A percentile compares a stretch with the other conserved stretches of the same genome.
Conservation (phyloP, 352 stramenopile genomes). For the Thalassiosira delicatula region DNA sequence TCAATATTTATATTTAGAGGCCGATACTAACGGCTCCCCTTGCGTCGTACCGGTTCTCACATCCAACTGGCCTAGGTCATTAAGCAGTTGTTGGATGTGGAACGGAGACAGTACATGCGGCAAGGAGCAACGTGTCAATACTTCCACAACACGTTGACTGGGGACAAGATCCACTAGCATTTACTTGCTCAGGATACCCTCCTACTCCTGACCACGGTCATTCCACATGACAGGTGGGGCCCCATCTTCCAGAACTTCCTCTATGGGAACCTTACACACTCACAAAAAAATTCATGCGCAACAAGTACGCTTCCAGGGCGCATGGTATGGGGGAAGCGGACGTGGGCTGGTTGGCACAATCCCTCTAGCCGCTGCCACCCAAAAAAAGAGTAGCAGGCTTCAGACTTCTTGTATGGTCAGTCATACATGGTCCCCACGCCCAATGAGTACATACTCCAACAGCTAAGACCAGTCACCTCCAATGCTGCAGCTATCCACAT, state of each 20-base stretch:
- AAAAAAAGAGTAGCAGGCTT: not conserved
- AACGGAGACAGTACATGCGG: not conserved
- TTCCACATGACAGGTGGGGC: not conserved
- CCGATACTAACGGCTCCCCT: too few species aligned
- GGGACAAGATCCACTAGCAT: not conserved
- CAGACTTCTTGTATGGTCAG: slow-evolving; percentile 27
- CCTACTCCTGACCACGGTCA: not conserved
- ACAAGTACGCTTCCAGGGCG: not conserved
- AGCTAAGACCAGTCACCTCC: slow-evolving; percentile 13
- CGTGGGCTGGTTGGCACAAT: not conserved
- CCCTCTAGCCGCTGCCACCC: not conserved
- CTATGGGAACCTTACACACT: not conserved
- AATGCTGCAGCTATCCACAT: slow-evolving; percentile 29
- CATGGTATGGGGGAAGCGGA: slow-evolving; percentile 9
- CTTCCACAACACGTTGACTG: not conserved
- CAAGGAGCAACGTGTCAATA: not conserved
- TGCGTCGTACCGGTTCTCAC: too few species aligned
- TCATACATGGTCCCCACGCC: slow-evolving; percentile 29
- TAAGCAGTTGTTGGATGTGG: too few species aligned
- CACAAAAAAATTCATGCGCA: not conserved
- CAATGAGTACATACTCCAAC: slow-evolving; percentile 7
- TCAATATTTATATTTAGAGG: too few species aligned
- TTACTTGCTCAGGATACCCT: not conserved
- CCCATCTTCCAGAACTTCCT: slow-evolving; percentile 4
- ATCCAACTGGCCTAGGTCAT: too few species aligned